These are phyloP conservation scores for Plasmodium inui DNA, from an alignment of 169 alveolate species.

Conservation along the genomic window DNA sequence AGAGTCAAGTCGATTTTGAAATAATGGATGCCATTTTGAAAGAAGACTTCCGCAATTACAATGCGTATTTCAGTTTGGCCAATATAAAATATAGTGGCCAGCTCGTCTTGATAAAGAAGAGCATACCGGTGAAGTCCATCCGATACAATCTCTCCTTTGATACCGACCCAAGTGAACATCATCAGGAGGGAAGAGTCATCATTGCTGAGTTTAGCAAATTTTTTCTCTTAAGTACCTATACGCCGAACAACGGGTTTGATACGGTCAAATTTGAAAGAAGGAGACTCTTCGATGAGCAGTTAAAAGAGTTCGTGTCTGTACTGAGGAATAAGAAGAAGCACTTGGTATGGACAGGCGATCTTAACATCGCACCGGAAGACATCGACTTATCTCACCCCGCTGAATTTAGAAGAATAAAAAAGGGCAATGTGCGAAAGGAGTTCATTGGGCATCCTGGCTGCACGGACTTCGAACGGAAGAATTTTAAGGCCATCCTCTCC, in stretches of 20 bases:
- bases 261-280: constrained; percentile 37
- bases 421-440: constrained; percentile 71
- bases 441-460: constrained; percentile 72
- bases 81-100: constrained; percentile 75
- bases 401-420: constrained; percentile 69
- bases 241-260: constrained; percentile 73
- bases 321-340: constrained; percentile 2
- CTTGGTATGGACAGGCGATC: constrained; percentile 71
- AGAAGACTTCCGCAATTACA: constrained; percentile 52
- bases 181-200: constrained; percentile 57
- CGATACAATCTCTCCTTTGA: constrained; percentile 41
- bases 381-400: constrained; percentile 59
- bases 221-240: constrained; percentile 44
- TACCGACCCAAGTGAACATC: constrained; percentile 31
- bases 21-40: constrained; percentile 20
- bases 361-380: constrained; percentile 74
- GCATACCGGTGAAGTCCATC: constrained; percentile 31
- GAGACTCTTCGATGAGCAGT: constrained; percentile 45
- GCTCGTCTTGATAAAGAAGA: constrained; percentile 30
- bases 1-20: constrained; percentile 48
- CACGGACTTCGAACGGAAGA: constrained; percentile 65
- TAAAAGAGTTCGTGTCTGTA: constrained; percentile 33
- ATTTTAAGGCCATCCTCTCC: constrained; percentile 31
- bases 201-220: constrained; percentile 24
- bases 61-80: constrained; percentile 71